phyloP scores from a whole-genome alignment of 2,329 filamentous ascomycete genomes.

The Coniochaeta ligniaria region DNA sequence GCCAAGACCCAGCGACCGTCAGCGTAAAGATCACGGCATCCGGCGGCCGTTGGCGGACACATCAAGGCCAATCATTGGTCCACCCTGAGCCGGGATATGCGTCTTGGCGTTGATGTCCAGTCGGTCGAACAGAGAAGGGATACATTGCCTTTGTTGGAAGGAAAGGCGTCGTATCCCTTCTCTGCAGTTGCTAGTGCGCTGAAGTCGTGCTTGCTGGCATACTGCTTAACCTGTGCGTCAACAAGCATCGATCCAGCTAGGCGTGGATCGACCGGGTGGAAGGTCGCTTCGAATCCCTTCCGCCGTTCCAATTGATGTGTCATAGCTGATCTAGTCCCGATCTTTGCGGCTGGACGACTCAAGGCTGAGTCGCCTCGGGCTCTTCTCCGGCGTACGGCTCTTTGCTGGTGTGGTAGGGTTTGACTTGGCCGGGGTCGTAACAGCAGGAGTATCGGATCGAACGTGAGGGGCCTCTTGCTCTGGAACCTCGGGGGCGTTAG shows the following conservation, averaged over 20 bases:
- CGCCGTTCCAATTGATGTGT: too few relatives aligned
- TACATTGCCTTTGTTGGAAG: constrained; percentile 94
- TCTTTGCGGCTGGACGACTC: too few relatives aligned
- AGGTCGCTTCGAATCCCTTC: too few relatives aligned
- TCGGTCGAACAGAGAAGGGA: constrained; percentile 92
- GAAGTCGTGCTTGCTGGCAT: constrained; percentile 95
- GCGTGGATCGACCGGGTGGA: constrained; percentile 91
- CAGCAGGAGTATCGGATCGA: too few relatives aligned
- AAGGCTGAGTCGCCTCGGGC: too few relatives aligned
- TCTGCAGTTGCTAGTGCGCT: constrained; percentile 90
- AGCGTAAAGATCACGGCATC: too few relatives aligned
- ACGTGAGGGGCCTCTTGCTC: too few relatives aligned
- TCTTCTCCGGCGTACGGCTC: too few relatives aligned
- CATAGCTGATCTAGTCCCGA: too few relatives aligned
- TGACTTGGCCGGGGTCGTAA: too few relatives aligned
- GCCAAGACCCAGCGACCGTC: constrained; percentile 90
- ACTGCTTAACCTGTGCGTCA: constrained; percentile 89
- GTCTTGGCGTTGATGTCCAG: constrained; percentile 97
- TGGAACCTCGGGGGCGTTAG: too few relatives aligned
- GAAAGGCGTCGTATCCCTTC: constrained; percentile 93
- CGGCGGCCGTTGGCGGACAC: constrained; percentile 95
- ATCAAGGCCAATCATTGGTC: constrained; percentile 90
- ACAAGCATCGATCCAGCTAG: constrained; percentile 87
- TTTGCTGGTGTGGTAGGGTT: too few relatives aligned
- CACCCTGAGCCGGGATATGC: constrained; percentile 88